Percentiles rank a stretch among this genome's conserved stretches.
Evolutionary conservation across 345 rosid genomes (phyloP).

Genomic region (Nasturtium officinale): DNA sequence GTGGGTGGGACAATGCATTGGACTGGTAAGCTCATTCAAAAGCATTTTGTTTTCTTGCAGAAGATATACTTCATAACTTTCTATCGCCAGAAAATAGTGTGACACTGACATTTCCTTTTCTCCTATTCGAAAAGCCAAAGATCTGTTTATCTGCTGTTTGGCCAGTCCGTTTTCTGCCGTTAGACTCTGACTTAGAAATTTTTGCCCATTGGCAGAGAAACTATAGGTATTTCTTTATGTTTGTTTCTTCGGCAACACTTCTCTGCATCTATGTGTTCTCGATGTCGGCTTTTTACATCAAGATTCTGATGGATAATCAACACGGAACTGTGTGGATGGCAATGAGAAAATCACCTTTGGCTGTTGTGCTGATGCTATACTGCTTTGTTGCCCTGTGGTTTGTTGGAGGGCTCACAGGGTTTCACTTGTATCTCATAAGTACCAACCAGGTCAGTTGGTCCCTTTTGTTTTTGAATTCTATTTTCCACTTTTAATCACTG

Average conservation of each 20-base stretch:
- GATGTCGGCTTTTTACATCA: slow-evolving; percentile 81
- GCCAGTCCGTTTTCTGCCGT: not conserved
- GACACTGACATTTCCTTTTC: not conserved
- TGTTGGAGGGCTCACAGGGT: slow-evolving; percentile 97
- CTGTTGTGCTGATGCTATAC: slow-evolving; percentile 75
- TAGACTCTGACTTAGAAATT: slow-evolving; percentile 19
- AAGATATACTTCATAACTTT: not conserved
- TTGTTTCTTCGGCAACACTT: slow-evolving; percentile 86
- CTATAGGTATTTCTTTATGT: slow-evolving; percentile 97
- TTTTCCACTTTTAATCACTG: slow-evolving; percentile 5
- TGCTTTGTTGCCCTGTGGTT: slow-evolving; percentile 92
- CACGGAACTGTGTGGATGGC: slow-evolving; percentile 83
- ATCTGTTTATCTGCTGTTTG: slow-evolving; percentile 19
- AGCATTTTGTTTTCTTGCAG: not conserved
- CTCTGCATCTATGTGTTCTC: slow-evolving; percentile 94
- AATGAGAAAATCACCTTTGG: slow-evolving; percentile 84
- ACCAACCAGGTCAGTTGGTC: slow-evolving; percentile 77
- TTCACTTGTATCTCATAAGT: slow-evolving; percentile 89
- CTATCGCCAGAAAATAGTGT: not conserved
- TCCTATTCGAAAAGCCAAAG: slow-evolving; percentile 11
- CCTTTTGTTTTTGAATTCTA: not conserved
- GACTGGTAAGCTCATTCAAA: slow-evolving; percentile 65
- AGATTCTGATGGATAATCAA: slow-evolving; percentile 76
- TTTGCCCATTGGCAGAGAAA: slow-evolving; percentile 71
- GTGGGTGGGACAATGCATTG: slow-evolving; percentile 99